Conservation (phyloP, 164 flowering plant species). For the Annona cherimola region DNA sequence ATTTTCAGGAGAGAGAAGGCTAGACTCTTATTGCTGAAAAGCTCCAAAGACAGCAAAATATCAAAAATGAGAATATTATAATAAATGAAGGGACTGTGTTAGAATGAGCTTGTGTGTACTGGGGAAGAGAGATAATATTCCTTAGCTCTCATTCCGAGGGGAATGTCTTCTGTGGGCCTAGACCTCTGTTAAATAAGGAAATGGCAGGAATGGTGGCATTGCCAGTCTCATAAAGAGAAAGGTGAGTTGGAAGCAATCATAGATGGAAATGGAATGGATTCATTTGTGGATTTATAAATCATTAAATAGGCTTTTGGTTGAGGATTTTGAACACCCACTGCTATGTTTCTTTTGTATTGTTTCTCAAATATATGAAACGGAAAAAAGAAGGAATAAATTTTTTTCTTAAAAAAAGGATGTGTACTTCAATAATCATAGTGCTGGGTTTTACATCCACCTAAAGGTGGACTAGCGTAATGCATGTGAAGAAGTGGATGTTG, state of each 20-base stretch:
- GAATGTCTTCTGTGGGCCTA: slow-evolving; percentile 75
- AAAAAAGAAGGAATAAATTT: neutral
- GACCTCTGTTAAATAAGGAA: slow-evolving; percentile 17
- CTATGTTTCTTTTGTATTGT: neutral
- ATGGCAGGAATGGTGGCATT: slow-evolving; percentile 19
- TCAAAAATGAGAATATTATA: slow-evolving; percentile 1
- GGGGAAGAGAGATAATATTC: slow-evolving; percentile 36
- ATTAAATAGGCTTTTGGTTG: slow-evolving; percentile 22
- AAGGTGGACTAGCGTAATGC: slow-evolving; percentile 9
- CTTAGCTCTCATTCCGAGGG: slow-evolving; percentile 52
- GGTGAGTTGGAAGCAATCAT: slow-evolving; percentile 25
- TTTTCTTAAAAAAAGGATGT: neutral
- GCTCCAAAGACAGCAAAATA: neutral
- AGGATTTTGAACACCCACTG: slow-evolving; percentile 8
- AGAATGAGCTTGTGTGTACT: slow-evolving; percentile 24
- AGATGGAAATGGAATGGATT: slow-evolving; percentile 19
- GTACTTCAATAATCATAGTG: neutral
- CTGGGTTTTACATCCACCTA: neutral
- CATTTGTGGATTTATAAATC: slow-evolving; percentile 17
- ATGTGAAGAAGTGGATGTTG: slow-evolving; percentile 10
- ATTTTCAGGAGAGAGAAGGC: neutral
- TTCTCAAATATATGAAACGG: neutral
- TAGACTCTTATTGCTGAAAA: neutral
- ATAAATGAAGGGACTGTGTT: slow-evolving; percentile 14
- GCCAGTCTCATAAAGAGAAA: slow-evolving; percentile 32